Evolutionary conservation across 768 basidiomycete species (phyloP).

Genomic region (Tulasnella sp.): DNA sequence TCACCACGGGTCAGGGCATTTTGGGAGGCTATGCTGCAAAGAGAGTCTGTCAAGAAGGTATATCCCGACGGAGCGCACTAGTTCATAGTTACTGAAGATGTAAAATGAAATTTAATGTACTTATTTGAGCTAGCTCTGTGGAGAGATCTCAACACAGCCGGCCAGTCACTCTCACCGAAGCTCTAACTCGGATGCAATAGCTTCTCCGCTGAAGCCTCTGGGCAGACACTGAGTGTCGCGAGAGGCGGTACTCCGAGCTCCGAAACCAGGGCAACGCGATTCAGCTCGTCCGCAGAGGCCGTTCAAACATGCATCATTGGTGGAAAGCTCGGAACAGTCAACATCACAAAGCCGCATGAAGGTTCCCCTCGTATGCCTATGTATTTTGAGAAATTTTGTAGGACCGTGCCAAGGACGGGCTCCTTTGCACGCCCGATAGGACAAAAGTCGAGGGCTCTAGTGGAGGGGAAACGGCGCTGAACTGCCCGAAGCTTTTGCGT

Average conservation of each 20-base stretch:
- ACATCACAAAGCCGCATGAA: no score
- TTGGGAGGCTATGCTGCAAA: slow-evolving; percentile 63
- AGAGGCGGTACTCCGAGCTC: no score
- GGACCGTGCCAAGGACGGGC: not conserved
- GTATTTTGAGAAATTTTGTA: not conserved
- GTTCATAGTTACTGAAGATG: slow-evolving; percentile 1
- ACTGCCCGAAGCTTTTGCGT: not conserved
- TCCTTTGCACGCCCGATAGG: not conserved
- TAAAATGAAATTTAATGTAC: not conserved
- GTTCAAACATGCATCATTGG: no score
- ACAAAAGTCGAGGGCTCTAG: not conserved
- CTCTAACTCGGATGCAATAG: no score
- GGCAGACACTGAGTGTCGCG: no score
- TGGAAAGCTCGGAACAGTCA: no score
- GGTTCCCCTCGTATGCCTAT: not conserved
- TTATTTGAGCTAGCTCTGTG: not conserved
- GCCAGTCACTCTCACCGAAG: no score
- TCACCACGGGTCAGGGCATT: slow-evolving; percentile 39
- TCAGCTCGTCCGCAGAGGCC: no score
- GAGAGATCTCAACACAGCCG: no score
- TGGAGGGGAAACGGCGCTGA: not conserved
- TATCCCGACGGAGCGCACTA: slow-evolving; percentile 51
- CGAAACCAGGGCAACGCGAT: no score
- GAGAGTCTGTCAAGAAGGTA: slow-evolving; percentile 70
- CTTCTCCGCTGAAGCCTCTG: no score